These are phyloP conservation scores for Neckera pumila DNA, from an alignment of 225 moss, liverwort and hornwort species.

Conservation along the genomic window DNA sequence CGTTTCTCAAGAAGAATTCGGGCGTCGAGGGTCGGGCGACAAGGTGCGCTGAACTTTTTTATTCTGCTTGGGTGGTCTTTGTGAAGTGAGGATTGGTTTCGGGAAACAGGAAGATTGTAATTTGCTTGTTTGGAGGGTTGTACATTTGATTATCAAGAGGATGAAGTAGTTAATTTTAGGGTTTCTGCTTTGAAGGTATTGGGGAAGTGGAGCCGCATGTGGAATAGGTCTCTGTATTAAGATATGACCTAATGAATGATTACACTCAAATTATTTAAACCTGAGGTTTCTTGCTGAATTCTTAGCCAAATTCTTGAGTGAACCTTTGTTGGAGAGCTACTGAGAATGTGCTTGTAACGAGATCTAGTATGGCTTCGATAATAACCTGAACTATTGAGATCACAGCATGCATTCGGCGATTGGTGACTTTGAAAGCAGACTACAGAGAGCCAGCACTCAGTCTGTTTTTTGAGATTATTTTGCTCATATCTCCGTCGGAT, in stretches of 20 bases:
- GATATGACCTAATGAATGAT: not conserved
- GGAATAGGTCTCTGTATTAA: not conserved
- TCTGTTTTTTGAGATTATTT: not conserved
- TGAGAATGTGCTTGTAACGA: not conserved
- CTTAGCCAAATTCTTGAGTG: not conserved
- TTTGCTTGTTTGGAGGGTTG: not conserved
- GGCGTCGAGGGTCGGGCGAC: constrained; percentile 81
- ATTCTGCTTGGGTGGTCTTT: not conserved
- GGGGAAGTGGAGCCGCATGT: not conserved
- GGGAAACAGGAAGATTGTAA: not conserved
- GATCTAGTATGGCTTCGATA: not conserved
- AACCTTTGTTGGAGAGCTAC: not conserved
- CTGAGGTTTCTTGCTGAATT: too few species aligned
- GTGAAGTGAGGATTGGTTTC: not conserved
- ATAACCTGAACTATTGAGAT: not conserved
- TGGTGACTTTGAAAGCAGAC: not conserved
- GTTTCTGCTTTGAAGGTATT: not conserved
- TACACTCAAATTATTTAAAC: too few species aligned
- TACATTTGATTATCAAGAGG: not conserved
- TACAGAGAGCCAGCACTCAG: not conserved
- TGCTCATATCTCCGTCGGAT: not conserved
- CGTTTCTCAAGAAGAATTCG: constrained; percentile 59
- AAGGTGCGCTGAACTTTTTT: constrained; percentile 3
- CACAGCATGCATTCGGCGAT: not conserved
- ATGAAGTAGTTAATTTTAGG: not conserved